Evolutionary conservation across 768 basidiomycete genomes (phyloP), one percentile per base, ranked within the genome.

Genomic region (Coprinellus aureogranulatus): DNA sequence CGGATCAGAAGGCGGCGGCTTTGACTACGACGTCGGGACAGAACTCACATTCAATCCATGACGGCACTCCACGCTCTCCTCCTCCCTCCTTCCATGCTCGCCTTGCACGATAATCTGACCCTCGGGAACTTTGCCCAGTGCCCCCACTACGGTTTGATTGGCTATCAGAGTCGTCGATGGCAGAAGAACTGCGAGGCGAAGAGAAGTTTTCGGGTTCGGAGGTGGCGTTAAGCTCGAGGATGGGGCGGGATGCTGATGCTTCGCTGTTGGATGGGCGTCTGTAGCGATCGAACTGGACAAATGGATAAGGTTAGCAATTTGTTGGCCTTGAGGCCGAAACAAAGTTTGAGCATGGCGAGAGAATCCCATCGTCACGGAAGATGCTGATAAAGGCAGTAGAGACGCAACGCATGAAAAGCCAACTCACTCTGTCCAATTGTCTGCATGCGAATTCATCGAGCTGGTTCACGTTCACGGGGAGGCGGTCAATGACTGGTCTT

Each of bases 381-480:
- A 39, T 39, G 10, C 37, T 18, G 9, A 9, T 18, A 39, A 39
- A 39, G 37, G 37, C n/a, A n/a, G n/a, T n/a, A n/a, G n/a, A n/a
- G n/a, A 45, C 23, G 53, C 30, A 26, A 25, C 44, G 45, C 39
- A 37, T 23, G 31, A 52, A 3, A 52, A 23, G 31, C 60, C 20
- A 52, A 78, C 87, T 65, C 61, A 94, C 89, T 69, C 85, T 80
- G 72, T 94, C 92, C 40, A 95, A 79, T 68, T 94, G 92, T 57
- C 91, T 80, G 67, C 90, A 92, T 2, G 93, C 92, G 70, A 94
- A 94, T 59, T 92, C 91, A 60, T 94, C 93, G 14, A 94, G 73
- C 64, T 86, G 84, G 59, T 80, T 83, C 26, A 89, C 86, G 57
- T 79, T 81, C 48, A 90, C 87, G 10, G 90, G 89, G 0, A 94